Percentiles rank a stretch among this genome's conserved stretches.
These are phyloP conservation scores for Xylariales sp. DNA, from an alignment of 2,329 filamentous ascomycete genomes.

Conservation along the genomic window DNA sequence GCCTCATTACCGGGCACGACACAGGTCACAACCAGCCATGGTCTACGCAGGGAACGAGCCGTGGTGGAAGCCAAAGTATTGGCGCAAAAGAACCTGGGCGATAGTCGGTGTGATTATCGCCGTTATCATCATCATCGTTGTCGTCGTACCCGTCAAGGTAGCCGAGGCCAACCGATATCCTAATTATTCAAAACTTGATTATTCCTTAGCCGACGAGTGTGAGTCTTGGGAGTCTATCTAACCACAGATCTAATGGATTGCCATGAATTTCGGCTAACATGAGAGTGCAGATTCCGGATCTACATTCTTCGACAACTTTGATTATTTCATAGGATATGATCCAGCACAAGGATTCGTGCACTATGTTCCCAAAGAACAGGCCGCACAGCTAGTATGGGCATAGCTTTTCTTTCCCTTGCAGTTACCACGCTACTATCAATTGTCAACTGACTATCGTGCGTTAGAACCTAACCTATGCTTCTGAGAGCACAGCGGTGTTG, in stretches of 20 bases:
- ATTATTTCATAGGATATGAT: slow-evolving; percentile 64
- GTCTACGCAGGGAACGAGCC: slow-evolving; percentile 34
- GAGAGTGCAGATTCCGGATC: slow-evolving; percentile 57
- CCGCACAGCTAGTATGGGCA: slow-evolving; percentile 55
- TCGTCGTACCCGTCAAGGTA: slow-evolving; percentile 61
- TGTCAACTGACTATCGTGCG: background rate
- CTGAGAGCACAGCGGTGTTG: slow-evolving; percentile 64
- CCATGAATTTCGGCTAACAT: slow-evolving; percentile 8
- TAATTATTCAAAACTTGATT: slow-evolving; percentile 60
- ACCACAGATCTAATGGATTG: background rate
- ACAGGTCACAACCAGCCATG: slow-evolving; percentile 41
- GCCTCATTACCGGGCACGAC: slow-evolving; percentile 34
- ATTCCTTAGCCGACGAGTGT: slow-evolving; percentile 63
- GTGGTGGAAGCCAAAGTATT: slow-evolving; percentile 63
- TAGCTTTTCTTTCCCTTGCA: background rate
- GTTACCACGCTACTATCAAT: background rate
- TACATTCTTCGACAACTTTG: slow-evolving; percentile 66
- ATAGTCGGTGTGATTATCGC: slow-evolving; percentile 54
- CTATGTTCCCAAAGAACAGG: slow-evolving; percentile 60
- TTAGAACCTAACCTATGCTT: slow-evolving; percentile 73
- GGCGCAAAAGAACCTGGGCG: slow-evolving; percentile 65
- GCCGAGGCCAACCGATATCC: slow-evolving; percentile 58
- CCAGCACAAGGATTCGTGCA: slow-evolving; percentile 65
- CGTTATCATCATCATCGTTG: slow-evolving; percentile 59
- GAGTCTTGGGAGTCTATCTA: slow-evolving; percentile 42